Percentiles rank a stretch among this genome's conserved stretches.
These are phyloP conservation scores for Macrophomina phaseolina DNA, from an alignment of 2,329 filamentous ascomycete species.

Conservation along the genomic window DNA sequence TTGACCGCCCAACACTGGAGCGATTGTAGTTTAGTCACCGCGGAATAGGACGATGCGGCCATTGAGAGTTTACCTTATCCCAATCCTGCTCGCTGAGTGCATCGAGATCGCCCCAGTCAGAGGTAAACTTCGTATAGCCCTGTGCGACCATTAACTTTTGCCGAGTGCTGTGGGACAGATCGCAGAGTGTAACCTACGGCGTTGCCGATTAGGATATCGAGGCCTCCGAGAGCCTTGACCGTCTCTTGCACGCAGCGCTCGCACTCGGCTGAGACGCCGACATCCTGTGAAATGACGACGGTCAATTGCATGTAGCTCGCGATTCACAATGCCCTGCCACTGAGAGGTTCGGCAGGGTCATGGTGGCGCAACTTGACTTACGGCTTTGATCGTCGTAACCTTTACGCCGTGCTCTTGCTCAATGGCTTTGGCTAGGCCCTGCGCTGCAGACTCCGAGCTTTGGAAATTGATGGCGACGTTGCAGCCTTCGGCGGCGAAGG, in stretches of 20 bases:
- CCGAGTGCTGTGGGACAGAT: neutral
- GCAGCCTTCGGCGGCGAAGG: constrained; percentile 71
- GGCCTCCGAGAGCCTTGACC: constrained; percentile 65
- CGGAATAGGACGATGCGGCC: neutral
- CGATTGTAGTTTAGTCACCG: constrained; percentile 14
- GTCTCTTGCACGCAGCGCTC: constrained; percentile 64
- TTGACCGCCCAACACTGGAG: constrained; percentile 66
- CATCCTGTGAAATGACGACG: constrained; percentile 54
- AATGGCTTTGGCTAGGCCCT: constrained; percentile 63
- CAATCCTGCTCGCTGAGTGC: constrained; percentile 66
- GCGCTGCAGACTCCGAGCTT: constrained; percentile 65
- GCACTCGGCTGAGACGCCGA: constrained; percentile 65
- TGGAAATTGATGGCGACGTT: constrained; percentile 78
- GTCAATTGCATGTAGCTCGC: neutral
- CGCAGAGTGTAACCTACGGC: constrained; percentile 55
- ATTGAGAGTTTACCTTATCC: constrained; percentile 58
- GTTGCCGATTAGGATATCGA: constrained; percentile 82
- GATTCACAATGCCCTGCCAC: neutral
- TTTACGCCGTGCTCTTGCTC: constrained; percentile 57
- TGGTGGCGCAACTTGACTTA: constrained; percentile 40
- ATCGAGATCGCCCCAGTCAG: constrained; percentile 62
- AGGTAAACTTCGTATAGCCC: constrained; percentile 67
- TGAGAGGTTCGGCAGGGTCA: neutral
- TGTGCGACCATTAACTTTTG: constrained; percentile 31
- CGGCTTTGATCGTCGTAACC: constrained; percentile 65